Base-by-base conservation (phyloP, 225 moss, liverwort and hornwort species). In the Lunularia cruciata region DNA sequence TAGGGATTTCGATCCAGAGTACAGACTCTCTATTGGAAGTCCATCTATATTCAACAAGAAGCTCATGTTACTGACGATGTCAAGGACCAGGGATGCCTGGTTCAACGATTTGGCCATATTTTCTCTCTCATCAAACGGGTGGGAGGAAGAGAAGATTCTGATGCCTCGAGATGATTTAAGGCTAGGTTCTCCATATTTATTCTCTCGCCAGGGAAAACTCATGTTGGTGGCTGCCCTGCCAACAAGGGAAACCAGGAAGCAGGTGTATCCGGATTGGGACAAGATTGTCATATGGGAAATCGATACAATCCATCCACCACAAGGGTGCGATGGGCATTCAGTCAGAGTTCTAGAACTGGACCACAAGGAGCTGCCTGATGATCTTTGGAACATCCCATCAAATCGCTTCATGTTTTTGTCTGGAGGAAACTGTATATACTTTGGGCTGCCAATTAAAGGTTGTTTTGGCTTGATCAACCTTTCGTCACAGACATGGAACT, bases 281-380 rank as follows among this genome's bases (percentile, higher is more conserved):
- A 57, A 71, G 47, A 68, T 80, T 68, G 48, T 75, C 34, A 62
- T 80, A 6, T 80, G 75, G 75, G 75, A 80, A 37, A 72, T 80
- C 6, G 61, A 72, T 47, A 57, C 32, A 33, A 54, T 31, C 19
- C 31, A 42, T 27, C 27, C 8, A 3, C 30, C 65, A 16, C n/a
- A n/a, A n/a, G n/a, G n/a, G n/a, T n/a, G n/a, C n/a, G 72, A 47
- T 16, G 34, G 47, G 31, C 71, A 60, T 38, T 75, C 72, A 72
- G 63, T 47, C 6, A 75, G 67, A 33, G 19, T 72, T 54, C 19
- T 75, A 16, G 72, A 75, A 39, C 57, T 80, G 8, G 68, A 75
- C 14, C 39, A 67, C 5, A 18, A 27, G 31, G 39, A 25, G 6
- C n/a, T 72, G 62, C 57, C 72, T 13, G 20, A 40, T 5, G n/a